phyloP scores from a whole-genome alignment of 1,284 basidiomycete genomes.

The Leucoagaricus sp. region DNA sequence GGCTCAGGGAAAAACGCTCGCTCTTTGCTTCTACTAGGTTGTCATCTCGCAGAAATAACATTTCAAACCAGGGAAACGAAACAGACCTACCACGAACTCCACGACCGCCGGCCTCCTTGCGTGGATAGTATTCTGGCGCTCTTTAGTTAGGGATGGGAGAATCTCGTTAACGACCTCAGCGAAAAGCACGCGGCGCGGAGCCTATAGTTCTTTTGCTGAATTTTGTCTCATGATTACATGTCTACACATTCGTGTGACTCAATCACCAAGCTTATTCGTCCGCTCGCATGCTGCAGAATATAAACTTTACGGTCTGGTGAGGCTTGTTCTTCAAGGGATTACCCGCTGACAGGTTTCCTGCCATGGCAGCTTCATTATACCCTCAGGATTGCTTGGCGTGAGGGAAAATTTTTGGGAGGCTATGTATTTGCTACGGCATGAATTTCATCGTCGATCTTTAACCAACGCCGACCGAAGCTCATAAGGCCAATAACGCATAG shows the following conservation, averaged over 20 bases:
- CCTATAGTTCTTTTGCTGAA: background rate
- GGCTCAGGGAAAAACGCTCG: background rate
- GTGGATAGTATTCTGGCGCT: background rate
- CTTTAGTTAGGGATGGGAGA: background rate
- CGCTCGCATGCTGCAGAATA: too few species aligned
- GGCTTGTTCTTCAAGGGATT: background rate
- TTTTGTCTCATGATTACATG: background rate
- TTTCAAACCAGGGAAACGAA: background rate
- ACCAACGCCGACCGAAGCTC: too few species aligned
- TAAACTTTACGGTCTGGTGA: background rate
- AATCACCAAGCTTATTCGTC: too few species aligned
- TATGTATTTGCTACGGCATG: background rate
- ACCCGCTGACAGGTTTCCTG: background rate
- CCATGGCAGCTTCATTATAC: background rate
- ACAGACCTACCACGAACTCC: background rate
- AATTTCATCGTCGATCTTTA: too few species aligned
- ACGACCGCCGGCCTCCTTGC: constrained; percentile 7
- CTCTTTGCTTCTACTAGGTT: background rate
- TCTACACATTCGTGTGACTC: background rate
- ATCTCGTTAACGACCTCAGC: background rate
- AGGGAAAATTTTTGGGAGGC: background rate
- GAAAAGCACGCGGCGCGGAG: background rate
- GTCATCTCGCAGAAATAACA: background rate
- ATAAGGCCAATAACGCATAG: too few species aligned
- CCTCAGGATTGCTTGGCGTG: background rate